Conservation (phyloP, 345 rosid genomes). For the Raphanus sativus region DNA sequence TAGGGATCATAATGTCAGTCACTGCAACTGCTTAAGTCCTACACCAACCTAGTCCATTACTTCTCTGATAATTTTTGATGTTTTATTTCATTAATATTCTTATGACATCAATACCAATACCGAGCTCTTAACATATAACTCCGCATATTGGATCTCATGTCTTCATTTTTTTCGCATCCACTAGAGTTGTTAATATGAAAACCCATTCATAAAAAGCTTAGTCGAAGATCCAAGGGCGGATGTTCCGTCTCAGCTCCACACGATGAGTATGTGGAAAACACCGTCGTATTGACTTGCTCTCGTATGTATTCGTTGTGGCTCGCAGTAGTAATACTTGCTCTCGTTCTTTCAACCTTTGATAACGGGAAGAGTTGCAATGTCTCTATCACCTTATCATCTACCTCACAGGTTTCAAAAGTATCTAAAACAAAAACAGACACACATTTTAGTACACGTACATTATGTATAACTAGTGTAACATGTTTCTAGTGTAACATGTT, state of each 20-base stretch:
- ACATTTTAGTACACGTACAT: background rate
- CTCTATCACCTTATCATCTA: constrained; percentile 61
- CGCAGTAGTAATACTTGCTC: constrained; percentile 1
- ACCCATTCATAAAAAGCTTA: constrained; percentile 63
- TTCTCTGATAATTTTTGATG: background rate
- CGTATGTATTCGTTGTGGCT: constrained; percentile 13
- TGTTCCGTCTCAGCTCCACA: constrained; percentile 65
- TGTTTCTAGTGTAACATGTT: background rate
- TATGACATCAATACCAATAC: background rate
- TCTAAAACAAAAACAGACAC: constrained; percentile 34
- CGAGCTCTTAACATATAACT: background rate
- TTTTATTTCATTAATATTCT: background rate
- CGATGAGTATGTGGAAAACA: constrained; percentile 41
- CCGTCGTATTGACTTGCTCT: constrained; percentile 4
- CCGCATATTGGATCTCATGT: background rate
- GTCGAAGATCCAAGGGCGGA: constrained; percentile 89
- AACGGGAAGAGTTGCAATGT: constrained; percentile 91
- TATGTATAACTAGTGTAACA: too few species aligned
- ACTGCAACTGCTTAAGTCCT: background rate
- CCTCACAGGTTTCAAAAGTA: constrained; percentile 43
- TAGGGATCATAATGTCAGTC: background rate
- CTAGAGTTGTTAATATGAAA: background rate
- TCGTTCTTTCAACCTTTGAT: constrained; percentile 49
- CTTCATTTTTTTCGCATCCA: background rate
- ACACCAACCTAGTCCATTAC: background rate